phyloP scores from a whole-genome alignment of 495 filamentous ascomycete genomes.

The Hyaloscypha variabilis region DNA sequence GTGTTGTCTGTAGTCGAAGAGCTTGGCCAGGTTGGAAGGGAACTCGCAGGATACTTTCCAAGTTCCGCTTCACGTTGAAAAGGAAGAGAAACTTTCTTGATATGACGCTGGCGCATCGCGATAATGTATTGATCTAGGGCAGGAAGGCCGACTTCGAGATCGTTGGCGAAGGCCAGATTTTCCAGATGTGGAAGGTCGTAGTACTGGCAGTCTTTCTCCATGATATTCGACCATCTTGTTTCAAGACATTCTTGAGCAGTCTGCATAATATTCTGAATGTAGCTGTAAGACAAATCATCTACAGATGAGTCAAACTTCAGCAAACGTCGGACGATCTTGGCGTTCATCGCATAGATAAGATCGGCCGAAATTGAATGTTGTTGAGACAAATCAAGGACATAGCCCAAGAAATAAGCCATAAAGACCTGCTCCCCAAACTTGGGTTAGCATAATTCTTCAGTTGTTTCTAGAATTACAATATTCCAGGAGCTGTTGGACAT shows the following conservation, averaged over 20 bases:
- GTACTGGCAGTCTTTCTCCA: neutral
- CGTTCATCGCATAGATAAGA: slow-evolving; percentile 44
- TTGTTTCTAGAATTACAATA: too few species aligned
- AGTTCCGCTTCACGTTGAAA: neutral
- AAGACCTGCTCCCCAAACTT: too few species aligned
- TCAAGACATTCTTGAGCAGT: slow-evolving; percentile 4
- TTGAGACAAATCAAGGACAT: slow-evolving; percentile 38
- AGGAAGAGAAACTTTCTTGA: neutral
- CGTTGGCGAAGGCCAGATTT: slow-evolving; percentile 1
- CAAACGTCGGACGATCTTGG: slow-evolving; percentile 52
- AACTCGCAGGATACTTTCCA: neutral
- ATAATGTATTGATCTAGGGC: slow-evolving; percentile 12
- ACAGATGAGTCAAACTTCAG: slow-evolving; percentile 42
- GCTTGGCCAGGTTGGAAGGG: neutral
- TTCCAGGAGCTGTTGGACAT: too few species aligned
- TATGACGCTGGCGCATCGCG: neutral
- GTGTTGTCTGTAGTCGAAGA: too few species aligned
- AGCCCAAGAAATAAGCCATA: slow-evolving; percentile 52
- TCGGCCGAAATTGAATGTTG: slow-evolving; percentile 34
- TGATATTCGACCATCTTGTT: slow-evolving; percentile 9
- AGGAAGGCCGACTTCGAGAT: slow-evolving; percentile 16
- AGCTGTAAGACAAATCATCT: slow-evolving; percentile 16
- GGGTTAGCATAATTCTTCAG: too few species aligned
- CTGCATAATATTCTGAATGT: slow-evolving; percentile 24
- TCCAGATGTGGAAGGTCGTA: slow-evolving; percentile 12